Evolutionary conservation across 2,329 filamentous ascomycete genomes (phyloP).

Genomic region (Helotiales sp.): DNA sequence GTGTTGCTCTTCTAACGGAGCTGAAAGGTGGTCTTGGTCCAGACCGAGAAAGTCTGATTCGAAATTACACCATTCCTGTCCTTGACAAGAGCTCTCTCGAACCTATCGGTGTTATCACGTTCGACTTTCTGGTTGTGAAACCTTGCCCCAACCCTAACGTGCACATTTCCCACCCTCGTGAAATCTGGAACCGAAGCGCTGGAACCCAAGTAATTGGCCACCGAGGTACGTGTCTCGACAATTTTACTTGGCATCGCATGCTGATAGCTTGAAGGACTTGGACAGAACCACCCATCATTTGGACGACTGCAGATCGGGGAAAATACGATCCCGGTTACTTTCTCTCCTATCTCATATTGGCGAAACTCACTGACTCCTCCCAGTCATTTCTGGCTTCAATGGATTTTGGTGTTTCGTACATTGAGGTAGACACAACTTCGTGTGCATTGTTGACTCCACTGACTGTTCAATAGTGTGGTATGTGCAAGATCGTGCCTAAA

Average conservation of each 20-base stretch:
- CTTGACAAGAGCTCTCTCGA: conserved; percentile 3
- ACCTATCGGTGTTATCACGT: conserved; percentile 12
- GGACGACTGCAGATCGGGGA: conserved; percentile 14
- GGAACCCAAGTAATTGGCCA: conserved; percentile 12
- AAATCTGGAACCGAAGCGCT: conserved; percentile 5
- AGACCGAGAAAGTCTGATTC: conserved; percentile 8
- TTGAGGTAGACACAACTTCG: conserved; percentile 9
- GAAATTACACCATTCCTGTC: conserved; percentile 14
- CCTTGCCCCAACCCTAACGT: conserved; percentile 2
- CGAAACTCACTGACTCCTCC: neutral
- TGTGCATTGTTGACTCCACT: neutral
- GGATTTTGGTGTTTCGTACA: conserved; percentile 7
- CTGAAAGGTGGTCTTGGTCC: conserved; percentile 7
- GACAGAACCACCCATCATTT: conserved; percentile 8
- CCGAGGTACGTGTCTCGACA: conserved; percentile 10
- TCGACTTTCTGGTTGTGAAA: conserved; percentile 12
- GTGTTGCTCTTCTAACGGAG: conserved; percentile 4
- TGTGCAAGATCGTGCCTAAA: neutral
- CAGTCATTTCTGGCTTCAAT: conserved; percentile 15
- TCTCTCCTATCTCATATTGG: too few relatives aligned
- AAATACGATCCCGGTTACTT: conserved; percentile 13
- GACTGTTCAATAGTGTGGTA: conserved; percentile 10
- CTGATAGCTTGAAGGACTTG: conserved; percentile 7
- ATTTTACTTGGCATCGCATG: neutral
- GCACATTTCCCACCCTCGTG: neutral